Evolutionary conservation across 2,329 filamentous ascomycete species (phyloP), one percentile per base, ranked within the genome.

Genomic region (Zymoseptoria passerinii): DNA sequence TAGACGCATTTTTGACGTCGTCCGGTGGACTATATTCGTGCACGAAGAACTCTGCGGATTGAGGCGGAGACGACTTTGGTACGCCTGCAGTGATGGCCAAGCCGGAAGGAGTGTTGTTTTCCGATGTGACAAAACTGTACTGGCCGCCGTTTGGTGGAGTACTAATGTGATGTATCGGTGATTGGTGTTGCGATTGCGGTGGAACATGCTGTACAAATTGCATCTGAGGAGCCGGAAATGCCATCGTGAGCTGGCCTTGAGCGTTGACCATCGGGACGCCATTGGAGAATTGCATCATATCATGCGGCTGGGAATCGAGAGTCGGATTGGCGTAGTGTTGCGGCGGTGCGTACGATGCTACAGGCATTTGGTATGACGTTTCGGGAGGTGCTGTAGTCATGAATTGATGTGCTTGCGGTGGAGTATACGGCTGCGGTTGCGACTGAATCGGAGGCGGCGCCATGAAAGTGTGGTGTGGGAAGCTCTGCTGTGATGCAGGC

Each of bases 11-110:
- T 50, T 73, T 75, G 4, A 71, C 61, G n/a, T 72, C 72, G 16
- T 74, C 70, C 19, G 77, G 76, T 20, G 77, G 76, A 28, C 68
- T 73, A 64, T 79, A 79, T 61, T 79, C 74, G 54, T 80, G 77
- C 18, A 78, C 75, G 28, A 77, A 71, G 54, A 78, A 73, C 50
- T 74, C 72, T 4, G 65, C 28, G 18, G 61, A 53, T 10, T 65
- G 65, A 35, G 66, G 63, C 20, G 71, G 27, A 62, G 71, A 53
- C 66, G 60, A 57, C 50, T 69, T 68, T 18, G 63, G 64, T 23
- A 60, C 54, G 28, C 68, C 68, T 64, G 65, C 72, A 67, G 55
- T 65, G 4, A 67, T 61, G 20, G 66, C 63, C 28, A 65, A 40
- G 4, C 59, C 59, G 18, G 66, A 55, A 19, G 63, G 50, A 19